Evolutionary conservation across 768 basidiomycete genomes (phyloP), one percentile per base, ranked within the genome.

Genomic region (Sarcodon aspratus): DNA sequence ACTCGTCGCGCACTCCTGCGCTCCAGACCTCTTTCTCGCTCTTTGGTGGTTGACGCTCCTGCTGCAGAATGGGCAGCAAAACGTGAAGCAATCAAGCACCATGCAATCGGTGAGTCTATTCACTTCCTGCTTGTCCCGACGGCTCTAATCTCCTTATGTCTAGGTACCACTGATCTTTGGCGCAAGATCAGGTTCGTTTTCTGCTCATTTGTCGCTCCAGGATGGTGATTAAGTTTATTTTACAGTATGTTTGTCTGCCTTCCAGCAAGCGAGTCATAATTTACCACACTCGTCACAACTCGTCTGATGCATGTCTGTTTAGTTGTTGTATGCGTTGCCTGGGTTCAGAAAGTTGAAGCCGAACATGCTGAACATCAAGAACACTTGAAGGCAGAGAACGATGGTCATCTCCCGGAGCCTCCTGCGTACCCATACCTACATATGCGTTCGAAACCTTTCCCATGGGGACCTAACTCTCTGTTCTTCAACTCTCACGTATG

Each of bases 391-490:
- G 70, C 75, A 35, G 82, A 85, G 67, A 79, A 90, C 62, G 79
- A 73, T 40, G 87, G 87, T 36, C 69, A 75, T 49, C 73, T 87
- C 47, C 85, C 85, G 49, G 76, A 82, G 53, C 64, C 72, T 31
- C 85, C 88, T 38, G 68, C 67, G n/a, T 92, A 79, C 58, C 77
- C 86, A 38, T 87, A 82, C 69, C 58, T 92, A 65, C 89, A 90
- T 70, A 76, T 70, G 58, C 72, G 89, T 52, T 62, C 63, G 51
- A 88, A 86, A 64, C 85, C 88, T 36, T 92, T 75, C 74, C 89
- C 89, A 15, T 92, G 89, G 89, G 89, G 89, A 18, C 65, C 55
- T 57, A 92, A 92, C 76, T 74, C 76, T 11, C 73, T 92, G 13
- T 92, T 92, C 74, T 92, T 75, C 70, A 91, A 88, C 62, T 63